Conservation (phyloP, 495 filamentous ascomycete species). For the Friedmanniomyces simplex region DNA sequence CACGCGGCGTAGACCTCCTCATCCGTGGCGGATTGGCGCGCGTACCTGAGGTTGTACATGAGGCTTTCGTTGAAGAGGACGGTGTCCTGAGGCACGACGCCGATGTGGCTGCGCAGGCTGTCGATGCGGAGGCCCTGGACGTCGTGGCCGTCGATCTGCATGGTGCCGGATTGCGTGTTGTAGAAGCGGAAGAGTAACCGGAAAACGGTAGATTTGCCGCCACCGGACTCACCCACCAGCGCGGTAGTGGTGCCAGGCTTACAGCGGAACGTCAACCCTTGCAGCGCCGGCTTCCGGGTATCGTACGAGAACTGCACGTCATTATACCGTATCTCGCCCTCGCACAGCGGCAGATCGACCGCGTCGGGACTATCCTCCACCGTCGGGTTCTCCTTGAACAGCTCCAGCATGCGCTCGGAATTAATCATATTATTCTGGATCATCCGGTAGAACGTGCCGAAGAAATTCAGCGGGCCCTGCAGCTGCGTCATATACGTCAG, state of each 20-base stretch:
- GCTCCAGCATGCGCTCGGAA: slow-evolving; percentile 83
- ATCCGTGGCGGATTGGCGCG: slow-evolving; percentile 73
- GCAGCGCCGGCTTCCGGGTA: slow-evolving; percentile 70
- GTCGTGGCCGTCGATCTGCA: slow-evolving; percentile 73
- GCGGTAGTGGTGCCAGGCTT: slow-evolving; percentile 87
- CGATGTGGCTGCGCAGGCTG: slow-evolving; percentile 79
- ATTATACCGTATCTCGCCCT: slow-evolving; percentile 73
- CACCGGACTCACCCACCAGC: slow-evolving; percentile 89
- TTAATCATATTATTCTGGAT: slow-evolving; percentile 97
- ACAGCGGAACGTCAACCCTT: slow-evolving; percentile 71
- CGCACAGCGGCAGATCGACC: slow-evolving; percentile 49
- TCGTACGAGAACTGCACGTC: slow-evolving; percentile 90
- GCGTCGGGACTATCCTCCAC: slow-evolving; percentile 61
- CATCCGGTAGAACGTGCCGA: slow-evolving; percentile 93
- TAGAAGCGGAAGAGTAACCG: slow-evolving; percentile 93
- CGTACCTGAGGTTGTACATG: slow-evolving; percentile 96
- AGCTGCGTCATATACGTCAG: slow-evolving; percentile 88
- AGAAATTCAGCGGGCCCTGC: slow-evolving; percentile 90
- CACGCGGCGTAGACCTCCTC: slow-evolving; percentile 87
- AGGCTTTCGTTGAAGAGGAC: slow-evolving; percentile 93
- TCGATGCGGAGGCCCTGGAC: slow-evolving; percentile 83
- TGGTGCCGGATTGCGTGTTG: slow-evolving; percentile 64
- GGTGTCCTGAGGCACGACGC: slow-evolving; percentile 94
- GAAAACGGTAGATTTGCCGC: slow-evolving; percentile 96
- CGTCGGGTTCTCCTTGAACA: slow-evolving; percentile 90